Evolutionary conservation across 106 monocot genomes (phyloP), one percentile per base, ranked within the genome.

Genomic region (Xerophyta viscosa): DNA sequence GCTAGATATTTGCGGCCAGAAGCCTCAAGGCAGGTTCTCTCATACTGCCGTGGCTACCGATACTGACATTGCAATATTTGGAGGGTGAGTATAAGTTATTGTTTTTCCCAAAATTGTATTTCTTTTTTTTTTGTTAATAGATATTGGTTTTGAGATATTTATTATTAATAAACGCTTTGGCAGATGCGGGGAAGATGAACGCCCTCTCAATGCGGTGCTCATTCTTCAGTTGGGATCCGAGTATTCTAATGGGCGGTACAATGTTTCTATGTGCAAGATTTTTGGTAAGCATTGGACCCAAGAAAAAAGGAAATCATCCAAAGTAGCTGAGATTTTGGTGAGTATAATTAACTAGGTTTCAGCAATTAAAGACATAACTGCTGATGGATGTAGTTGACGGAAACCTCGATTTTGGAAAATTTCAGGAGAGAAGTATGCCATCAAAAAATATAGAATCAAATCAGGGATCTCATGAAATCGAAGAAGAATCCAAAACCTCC

Each of bases 141-240:
- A n/a, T n/a, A n/a, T n/a, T n/a, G n/a, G n/a, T n/a, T n/a, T n/a
- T n/a, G n/a, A n/a, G n/a, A n/a, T n/a, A n/a, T n/a, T n/a, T n/a
- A n/a, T n/a, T n/a, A n/a, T n/a, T n/a, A n/a, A n/a, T n/a, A n/a
- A n/a, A n/a, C n/a, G n/a, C 2, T 46, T 67, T 72, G 6, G 18
- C 58, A 93, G 93, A 3, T 93, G 93, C 8, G 93, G 93, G 21
- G 93, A 88, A 69, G 93, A 93, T 31, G 93, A 93, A 28, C 80
- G 80, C 4, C 93, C 93, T 18, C 72, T 93, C 4, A 93, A 88
- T 27, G 93, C 87, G 27, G 23, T 93, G 6, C 71, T 93, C 30
- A 67, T 93, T 55, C 72, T 93, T 61, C 87, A 88, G 21, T 60
- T 88, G 29, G 87, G 80, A 18, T 80, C 83, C 13, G 87, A 80